A percentile compares a stretch with the other conserved stretches of the same genome.
These are phyloP conservation scores for Iris pallida DNA, from an alignment of 116 monocot genomes.

Conservation along the genomic window DNA sequence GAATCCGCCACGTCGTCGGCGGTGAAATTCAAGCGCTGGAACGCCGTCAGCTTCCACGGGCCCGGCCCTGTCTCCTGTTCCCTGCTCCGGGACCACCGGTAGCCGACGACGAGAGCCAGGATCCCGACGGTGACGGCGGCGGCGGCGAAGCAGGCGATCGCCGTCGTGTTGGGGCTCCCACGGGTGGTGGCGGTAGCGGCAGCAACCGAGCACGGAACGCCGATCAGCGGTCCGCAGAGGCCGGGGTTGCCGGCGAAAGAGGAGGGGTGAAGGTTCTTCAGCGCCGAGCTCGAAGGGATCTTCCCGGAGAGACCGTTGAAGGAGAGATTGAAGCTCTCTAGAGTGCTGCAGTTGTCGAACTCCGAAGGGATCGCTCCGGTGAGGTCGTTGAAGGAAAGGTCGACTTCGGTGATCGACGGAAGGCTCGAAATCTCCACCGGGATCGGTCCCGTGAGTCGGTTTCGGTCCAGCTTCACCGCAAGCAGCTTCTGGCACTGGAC, in stretches of 20 bases:
- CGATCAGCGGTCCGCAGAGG: slow-evolving; percentile 48
- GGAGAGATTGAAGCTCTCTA: slow-evolving; percentile 83
- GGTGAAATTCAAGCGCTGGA: slow-evolving; percentile 76
- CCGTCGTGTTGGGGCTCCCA: slow-evolving; percentile 17
- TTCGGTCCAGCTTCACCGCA: slow-evolving; percentile 47
- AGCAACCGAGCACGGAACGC: slow-evolving; percentile 17
- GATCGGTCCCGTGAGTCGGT: slow-evolving; percentile 52
- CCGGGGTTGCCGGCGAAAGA: slow-evolving; percentile 58
- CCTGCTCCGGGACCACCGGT: slow-evolving; percentile 27
- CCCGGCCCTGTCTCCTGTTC: slow-evolving; percentile 19
- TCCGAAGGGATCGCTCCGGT: slow-evolving; percentile 51
- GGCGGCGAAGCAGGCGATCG: slow-evolving; percentile 51
- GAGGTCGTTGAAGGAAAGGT: slow-evolving; percentile 64
- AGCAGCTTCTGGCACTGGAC: slow-evolving; percentile 53
- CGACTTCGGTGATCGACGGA: slow-evolving; percentile 76
- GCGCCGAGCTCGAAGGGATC: slow-evolving; percentile 32
- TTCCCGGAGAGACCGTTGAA: slow-evolving; percentile 55
- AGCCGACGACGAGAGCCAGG: slow-evolving; percentile 36
- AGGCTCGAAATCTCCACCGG: slow-evolving; percentile 58
- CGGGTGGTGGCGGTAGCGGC: not conserved
- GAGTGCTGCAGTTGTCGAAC: slow-evolving; percentile 68
- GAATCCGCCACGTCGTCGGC: slow-evolving; percentile 71
- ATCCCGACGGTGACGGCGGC: slow-evolving; percentile 40
- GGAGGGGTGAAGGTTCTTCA: slow-evolving; percentile 45
- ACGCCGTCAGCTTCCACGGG: slow-evolving; percentile 69